Base-by-base conservation (phyloP, 2,329 filamentous ascomycete species). In the Penicillium sp. region DNA sequence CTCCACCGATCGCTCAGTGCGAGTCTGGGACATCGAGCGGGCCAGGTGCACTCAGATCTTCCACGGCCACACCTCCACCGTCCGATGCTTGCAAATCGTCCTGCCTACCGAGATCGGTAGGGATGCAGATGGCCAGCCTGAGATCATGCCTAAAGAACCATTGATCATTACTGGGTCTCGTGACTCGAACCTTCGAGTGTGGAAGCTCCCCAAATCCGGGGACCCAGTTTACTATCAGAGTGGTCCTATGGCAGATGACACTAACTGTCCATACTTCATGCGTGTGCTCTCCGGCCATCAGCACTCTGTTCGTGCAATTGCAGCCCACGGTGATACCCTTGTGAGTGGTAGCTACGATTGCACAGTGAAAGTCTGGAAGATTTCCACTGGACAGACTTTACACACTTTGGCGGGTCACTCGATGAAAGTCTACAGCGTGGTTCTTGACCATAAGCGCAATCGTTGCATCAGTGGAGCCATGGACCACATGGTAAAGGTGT, bases 1-100 rank as follows among this genome's bases (percentile, higher is more conserved):
- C 2, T 97, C 92, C 7, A 99, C 94, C 0, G 94, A 99, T 74
- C 84, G 94, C 44, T 96, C 94, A 11, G 94, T 99, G n/a, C 87
- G 94, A n/a, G 93, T 99, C 0, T 99, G 94, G 94, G 93, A 99
- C 70, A 97, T 99, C 61, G 91, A 96, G 69, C 88, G 88, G 66
- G 94, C 92, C 0, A 84, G 89, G 43, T 97, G 93, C 73, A 93
- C 92, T 11, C 94, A 99, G 70, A 88, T 96, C 0, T 99, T 99
- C 71, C 92, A 97, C 69, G 95, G 94, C 0, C 94, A 99, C 70
- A 99, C 94, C 10, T 97, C 93, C 40, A 99, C 94, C 14, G 94
- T 99, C 4, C 88, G 94, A 61, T 99, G 94, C 69, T 78, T 99
- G 58, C 92, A 97, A 70, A 97, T 99, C 54, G 80, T 99, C 41